Evolutionary conservation across 169 alveolate species (phyloP), one percentile per base, ranked within the genome.

Genomic region (Plasmodium adleri): DNA sequence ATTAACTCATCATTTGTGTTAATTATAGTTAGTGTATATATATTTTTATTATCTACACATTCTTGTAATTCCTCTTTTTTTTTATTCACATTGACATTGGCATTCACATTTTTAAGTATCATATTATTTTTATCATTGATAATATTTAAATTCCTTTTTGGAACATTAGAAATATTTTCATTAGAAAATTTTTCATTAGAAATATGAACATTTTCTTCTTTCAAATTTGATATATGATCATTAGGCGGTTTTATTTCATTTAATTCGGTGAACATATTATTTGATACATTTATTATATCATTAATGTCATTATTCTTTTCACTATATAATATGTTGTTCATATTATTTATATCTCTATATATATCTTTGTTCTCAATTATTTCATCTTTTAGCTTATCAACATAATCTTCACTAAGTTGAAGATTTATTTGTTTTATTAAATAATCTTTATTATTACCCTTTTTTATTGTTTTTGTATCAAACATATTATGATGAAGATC

Each of bases 1-100:
- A 64, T 39, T 22, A 78, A 73, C 39, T 78, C 89, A 24, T 78
- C 76, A 78, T 78, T 78, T 66, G 15, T 64, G 32, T 66, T n/a
- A 63, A 78, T 70, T 26, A 66, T 47, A 4, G 78, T 64, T 52
- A 17, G 49, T 50, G 39, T 56, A 58, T 71, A 15, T 66, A 8
- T 28, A 15, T 66, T 76, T 50, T 50, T 49, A 8, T 49, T 52
- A 13, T 49, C 15, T 7, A 17, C 47, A 71, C 47, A n/a, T 54
- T 54, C 62, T n/a, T 17, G 62, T 54, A 12, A 54, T 54, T 54
- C 8, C 20, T 54, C 62, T 17, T 17, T 54, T 54, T 54, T 54
- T n/a, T 54, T 9, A 5, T 7, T 49, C 12, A 49, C 58, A 9
- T 54, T 17, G 6, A 15, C 62, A 54, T 54, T n/a, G 1, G 0